Percentiles rank a stretch among this genome's conserved stretches.
These are phyloP conservation scores for Claviceps purpurea DNA, from an alignment of 2,329 filamentous ascomycete species.

Conservation along the genomic window DNA sequence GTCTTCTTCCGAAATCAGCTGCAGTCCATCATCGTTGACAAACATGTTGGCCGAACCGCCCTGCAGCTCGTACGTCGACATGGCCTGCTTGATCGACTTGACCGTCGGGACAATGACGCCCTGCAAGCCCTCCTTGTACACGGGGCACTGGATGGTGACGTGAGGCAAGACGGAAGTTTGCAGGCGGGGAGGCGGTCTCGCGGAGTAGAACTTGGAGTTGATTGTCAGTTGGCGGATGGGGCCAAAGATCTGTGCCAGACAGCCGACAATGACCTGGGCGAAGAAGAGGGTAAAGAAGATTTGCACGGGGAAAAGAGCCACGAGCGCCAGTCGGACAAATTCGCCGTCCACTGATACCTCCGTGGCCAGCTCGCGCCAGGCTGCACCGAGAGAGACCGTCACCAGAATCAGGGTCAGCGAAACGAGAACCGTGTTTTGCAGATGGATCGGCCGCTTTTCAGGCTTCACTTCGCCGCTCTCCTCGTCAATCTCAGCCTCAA, in stretches of 20 bases:
- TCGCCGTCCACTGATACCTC: slow-evolving; percentile 52
- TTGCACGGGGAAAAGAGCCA: slow-evolving; percentile 55
- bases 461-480: slow-evolving; percentile 56
- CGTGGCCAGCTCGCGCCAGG: slow-evolving; percentile 55
- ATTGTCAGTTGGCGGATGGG: slow-evolving; percentile 57
- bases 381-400: slow-evolving; percentile 52
- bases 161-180: slow-evolving; percentile 48
- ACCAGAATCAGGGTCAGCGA: slow-evolving; percentile 53
- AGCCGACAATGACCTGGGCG: slow-evolving; percentile 63
- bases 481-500: slow-evolving; percentile 50
- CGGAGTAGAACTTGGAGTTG: slow-evolving; percentile 77
- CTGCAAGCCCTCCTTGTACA: slow-evolving; percentile 72
- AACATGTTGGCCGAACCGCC: slow-evolving; percentile 70
- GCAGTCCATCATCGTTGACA: slow-evolving; percentile 62
- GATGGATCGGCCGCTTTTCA: slow-evolving; percentile 51
- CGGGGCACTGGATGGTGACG: slow-evolving; percentile 72
- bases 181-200: slow-evolving; percentile 50
- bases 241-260: slow-evolving; percentile 61
- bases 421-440: slow-evolving; percentile 58
- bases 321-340: slow-evolving; percentile 50
- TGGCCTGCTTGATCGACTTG: slow-evolving; percentile 63
- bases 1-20: slow-evolving; percentile 50
- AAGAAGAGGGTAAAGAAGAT: slow-evolving; percentile 77
- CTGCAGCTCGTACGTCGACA: slow-evolving; percentile 64
- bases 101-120: slow-evolving; percentile 67